phyloP scores from a whole-genome alignment of 306 rosid genomes.

The Quercus cerris region DNA sequence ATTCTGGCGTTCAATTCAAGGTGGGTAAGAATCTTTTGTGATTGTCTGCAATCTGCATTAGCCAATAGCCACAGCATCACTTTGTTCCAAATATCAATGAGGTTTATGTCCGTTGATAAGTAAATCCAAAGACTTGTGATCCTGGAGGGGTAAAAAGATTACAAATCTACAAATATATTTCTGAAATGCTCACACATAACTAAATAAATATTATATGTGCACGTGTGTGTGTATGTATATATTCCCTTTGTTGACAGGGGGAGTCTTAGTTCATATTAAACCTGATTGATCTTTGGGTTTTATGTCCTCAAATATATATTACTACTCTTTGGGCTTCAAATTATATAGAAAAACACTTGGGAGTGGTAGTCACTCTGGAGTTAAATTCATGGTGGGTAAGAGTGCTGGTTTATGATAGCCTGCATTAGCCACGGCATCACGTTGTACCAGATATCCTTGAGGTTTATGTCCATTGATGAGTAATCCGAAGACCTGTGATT shows the following conservation, averaged over 20 bases:
- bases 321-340: too few species aligned
- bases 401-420: too few species aligned
- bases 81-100: not conserved
- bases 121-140: not conserved
- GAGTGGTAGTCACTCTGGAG: not conserved
- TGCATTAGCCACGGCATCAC: not conserved
- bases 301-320: too few species aligned
- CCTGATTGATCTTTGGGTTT: too few species aligned
- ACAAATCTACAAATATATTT: too few species aligned
- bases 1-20: not conserved
- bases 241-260: too few species aligned
- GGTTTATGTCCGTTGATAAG: not conserved
- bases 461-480: not conserved
- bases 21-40: not conserved
- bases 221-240: too few species aligned
- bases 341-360: not conserved
- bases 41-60: not conserved
- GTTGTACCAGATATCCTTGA: not conserved
- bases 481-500: not conserved
- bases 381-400: not conserved
- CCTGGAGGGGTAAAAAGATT: too few species aligned
- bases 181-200: too few species aligned
- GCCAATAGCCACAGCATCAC: not conserved
- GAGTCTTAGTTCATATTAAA: too few species aligned
- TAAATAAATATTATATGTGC: too few species aligned